Conservation (phyloP, 1,284 basidiomycete species). For the Cyathus olla region DNA sequence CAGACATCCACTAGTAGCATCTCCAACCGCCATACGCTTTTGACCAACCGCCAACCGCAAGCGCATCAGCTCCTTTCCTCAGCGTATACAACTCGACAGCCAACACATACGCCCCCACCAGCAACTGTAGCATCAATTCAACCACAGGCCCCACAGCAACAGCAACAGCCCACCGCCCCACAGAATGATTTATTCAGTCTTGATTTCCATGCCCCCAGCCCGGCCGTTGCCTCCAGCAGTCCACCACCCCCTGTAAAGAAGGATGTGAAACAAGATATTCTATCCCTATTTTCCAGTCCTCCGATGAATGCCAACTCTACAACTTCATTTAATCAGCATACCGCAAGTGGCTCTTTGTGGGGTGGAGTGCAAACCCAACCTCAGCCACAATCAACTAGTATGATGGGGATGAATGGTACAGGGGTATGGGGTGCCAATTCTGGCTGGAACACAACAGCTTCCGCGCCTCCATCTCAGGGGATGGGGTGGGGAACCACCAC, state of each 20-base stretch:
- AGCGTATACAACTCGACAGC: constrained; percentile 33
- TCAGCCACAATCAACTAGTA: constrained; percentile 51
- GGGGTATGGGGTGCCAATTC: constrained; percentile 76
- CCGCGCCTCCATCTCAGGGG: constrained; percentile 39
- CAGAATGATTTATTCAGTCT: constrained; percentile 85
- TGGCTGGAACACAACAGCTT: constrained; percentile 59
- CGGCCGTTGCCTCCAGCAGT: constrained; percentile 25
- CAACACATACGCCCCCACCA: constrained; percentile 27
- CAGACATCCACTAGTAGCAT: constrained; percentile 11
- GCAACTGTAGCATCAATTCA: constrained; percentile 21
- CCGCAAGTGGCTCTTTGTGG: constrained; percentile 34
- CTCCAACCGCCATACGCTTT: constrained; percentile 43
- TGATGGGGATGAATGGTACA: constrained; percentile 66
- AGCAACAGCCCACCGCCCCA: constrained; percentile 26
- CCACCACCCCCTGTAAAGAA: constrained; percentile 59
- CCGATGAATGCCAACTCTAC: constrained; percentile 40
- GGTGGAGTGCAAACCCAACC: constrained; percentile 28
- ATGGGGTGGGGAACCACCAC: constrained; percentile 56
- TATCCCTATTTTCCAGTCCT: constrained; percentile 83
- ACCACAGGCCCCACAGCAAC: constrained; percentile 27
- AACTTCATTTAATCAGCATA: constrained; percentile 36
- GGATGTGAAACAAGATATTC: constrained; percentile 88
- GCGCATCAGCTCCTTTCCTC: constrained; percentile 66
- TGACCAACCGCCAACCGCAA: constrained; percentile 62
- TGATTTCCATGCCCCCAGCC: constrained; percentile 76